phyloP scores from a whole-genome alignment of 2,329 filamentous ascomycete genomes.

The Trichophyton rubrum region DNA sequence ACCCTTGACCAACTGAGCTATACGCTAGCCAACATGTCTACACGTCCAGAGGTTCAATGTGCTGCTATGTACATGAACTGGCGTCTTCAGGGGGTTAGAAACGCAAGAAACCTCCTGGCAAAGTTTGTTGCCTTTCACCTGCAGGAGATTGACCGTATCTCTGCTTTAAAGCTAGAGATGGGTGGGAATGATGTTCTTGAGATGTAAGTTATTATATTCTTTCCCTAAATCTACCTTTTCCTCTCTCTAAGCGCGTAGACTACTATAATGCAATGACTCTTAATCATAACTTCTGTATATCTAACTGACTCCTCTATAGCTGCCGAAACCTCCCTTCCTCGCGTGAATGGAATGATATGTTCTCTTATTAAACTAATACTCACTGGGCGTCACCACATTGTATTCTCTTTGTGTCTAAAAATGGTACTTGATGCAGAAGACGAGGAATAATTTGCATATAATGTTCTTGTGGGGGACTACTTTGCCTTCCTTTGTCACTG shows the following conservation, averaged over 20 bases:
- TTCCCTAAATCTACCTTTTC: not conserved
- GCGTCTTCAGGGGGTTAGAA: slow-evolving; percentile 11
- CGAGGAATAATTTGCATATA: not conserved
- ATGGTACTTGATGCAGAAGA: not conserved
- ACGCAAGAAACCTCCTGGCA: slow-evolving; percentile 11
- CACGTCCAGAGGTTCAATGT: slow-evolving; percentile 2
- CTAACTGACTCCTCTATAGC: not conserved
- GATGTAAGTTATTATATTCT: slow-evolving; percentile 8
- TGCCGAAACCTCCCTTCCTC: slow-evolving; percentile 2
- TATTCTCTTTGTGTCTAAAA: not conserved
- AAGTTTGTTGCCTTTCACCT: slow-evolving; percentile 17
- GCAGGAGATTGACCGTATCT: slow-evolving; percentile 17
- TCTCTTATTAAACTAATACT: not conserved
- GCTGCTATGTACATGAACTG: slow-evolving; percentile 8
- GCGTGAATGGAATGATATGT: slow-evolving; percentile 3
- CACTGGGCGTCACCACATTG: not conserved
- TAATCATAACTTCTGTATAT: not conserved
- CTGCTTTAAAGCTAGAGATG: slow-evolving; percentile 6
- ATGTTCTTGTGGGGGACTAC: not conserved
- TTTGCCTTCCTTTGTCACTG: not conserved
- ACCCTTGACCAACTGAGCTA: slow-evolving; percentile 11
- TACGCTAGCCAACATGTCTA: slow-evolving; percentile 7
- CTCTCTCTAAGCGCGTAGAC: not conserved
- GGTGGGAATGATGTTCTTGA: not conserved
- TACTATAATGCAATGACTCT: not conserved